Conservation (phyloP, 2,329 filamentous ascomycete genomes). For the Fusarium sp. region DNA sequence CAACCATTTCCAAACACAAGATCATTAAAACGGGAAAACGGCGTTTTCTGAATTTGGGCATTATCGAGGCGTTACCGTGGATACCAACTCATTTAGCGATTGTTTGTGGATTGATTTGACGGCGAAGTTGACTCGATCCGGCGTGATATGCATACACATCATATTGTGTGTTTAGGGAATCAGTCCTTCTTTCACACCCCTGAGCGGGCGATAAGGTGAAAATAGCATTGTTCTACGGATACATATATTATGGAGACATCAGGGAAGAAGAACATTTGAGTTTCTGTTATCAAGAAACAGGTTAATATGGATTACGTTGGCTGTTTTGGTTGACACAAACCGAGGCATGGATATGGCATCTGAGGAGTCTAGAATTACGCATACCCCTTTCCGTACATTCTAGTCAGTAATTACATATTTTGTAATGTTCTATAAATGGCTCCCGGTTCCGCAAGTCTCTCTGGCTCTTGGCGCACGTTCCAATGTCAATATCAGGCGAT, state of each 20-base stretch:
- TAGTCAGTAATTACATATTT: constrained; percentile 41
- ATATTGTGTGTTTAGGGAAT: constrained; percentile 34
- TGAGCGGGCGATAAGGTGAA: constrained; percentile 9
- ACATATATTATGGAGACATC: constrained; percentile 19
- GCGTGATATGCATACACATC: constrained; percentile 31
- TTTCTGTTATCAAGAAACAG: constrained; percentile 18
- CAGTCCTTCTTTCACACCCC: constrained; percentile 15
- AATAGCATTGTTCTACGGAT: constrained; percentile 28
- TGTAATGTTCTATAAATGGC: constrained; percentile 36
- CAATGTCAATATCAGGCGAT: constrained; percentile 24
- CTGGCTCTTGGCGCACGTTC: constrained; percentile 12
- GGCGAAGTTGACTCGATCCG: constrained; percentile 41
- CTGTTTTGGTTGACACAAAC: constrained; percentile 4
- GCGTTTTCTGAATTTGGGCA: constrained; percentile 40
- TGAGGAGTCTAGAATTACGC: constrained; percentile 43
- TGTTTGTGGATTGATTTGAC: constrained; percentile 29
- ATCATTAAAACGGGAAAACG: constrained; percentile 29
- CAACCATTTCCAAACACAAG: constrained; percentile 40
- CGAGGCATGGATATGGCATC: constrained; percentile 28
- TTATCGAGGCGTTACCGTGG: constrained; percentile 38
- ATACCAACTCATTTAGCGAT: constrained; percentile 43
- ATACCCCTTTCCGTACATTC: constrained; percentile 49
- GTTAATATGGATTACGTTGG: constrained; percentile 17
- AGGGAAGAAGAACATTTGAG: constrained; percentile 1
- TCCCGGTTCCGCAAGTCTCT: constrained; percentile 1